A percentile compares a stretch with the other conserved stretches of the same genome.
These are phyloP conservation scores for Fusarium tanahbumbuense DNA, from an alignment of 2,329 filamentous ascomycete genomes.

Conservation along the genomic window DNA sequence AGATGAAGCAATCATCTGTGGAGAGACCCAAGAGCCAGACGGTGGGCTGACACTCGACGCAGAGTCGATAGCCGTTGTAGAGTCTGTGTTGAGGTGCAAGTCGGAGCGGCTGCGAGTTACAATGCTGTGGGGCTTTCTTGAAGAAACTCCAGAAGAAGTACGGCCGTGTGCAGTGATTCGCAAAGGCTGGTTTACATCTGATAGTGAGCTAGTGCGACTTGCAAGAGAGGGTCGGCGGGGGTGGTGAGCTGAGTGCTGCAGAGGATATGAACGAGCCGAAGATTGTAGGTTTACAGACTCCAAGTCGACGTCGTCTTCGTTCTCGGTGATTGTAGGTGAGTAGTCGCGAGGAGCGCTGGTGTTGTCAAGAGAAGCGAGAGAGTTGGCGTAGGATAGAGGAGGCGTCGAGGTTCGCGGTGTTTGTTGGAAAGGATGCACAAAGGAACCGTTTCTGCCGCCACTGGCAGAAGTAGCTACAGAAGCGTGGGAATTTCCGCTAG, in stretches of 20 bases:
- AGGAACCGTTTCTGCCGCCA: slow-evolving; percentile 62
- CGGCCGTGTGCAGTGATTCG: slow-evolving; percentile 46
- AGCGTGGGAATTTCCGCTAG: slow-evolving; percentile 68
- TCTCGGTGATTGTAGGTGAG: slow-evolving; percentile 67
- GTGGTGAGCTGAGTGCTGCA: slow-evolving; percentile 26
- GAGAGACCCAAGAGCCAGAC: slow-evolving; percentile 43
- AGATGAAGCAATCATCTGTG: slow-evolving; percentile 40
- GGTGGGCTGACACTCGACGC: slow-evolving; percentile 46
- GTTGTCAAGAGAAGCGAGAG: slow-evolving; percentile 63
- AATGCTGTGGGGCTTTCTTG: slow-evolving; percentile 54
- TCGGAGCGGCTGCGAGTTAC: slow-evolving; percentile 60
- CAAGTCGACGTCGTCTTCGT: slow-evolving; percentile 58
- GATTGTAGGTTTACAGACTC: slow-evolving; percentile 40
- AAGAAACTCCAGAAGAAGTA: slow-evolving; percentile 47
- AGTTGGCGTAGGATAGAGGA: slow-evolving; percentile 68
- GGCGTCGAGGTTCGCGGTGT: slow-evolving; percentile 71
- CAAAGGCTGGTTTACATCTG: slow-evolving; percentile 49
- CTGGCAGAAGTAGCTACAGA: slow-evolving; percentile 68
- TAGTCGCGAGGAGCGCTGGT: slow-evolving; percentile 59
- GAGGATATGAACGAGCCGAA: slow-evolving; percentile 35
- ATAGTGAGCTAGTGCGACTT: slow-evolving; percentile 50
- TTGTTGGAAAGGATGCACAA: slow-evolving; percentile 74
- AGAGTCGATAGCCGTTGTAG: slow-evolving; percentile 45
- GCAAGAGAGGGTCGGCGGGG: slow-evolving; percentile 50
- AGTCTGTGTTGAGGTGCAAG: slow-evolving; percentile 53